phyloP scores from a whole-genome alignment of 2,329 filamentous ascomycete genomes.

The Aspergillus pseudoglaucus region DNA sequence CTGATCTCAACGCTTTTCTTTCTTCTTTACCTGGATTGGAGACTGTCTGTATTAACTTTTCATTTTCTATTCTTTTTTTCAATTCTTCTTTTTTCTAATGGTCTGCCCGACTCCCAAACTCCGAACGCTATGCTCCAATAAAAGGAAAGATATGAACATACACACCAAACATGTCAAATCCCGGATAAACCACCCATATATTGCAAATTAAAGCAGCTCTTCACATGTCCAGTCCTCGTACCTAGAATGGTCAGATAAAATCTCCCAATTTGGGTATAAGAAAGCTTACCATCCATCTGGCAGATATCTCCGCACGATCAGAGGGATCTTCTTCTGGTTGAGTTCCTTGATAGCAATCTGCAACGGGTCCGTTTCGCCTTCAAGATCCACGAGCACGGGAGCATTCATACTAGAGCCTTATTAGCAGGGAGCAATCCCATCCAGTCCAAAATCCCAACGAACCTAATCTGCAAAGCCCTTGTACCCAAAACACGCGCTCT shows the following conservation, averaged over 20 bases:
- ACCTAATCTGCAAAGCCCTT: conserved; percentile 92
- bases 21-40: neutral
- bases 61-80: conserved; percentile 1
- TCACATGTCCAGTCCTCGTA: conserved; percentile 99
- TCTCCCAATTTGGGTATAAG: neutral
- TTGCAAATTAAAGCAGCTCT: conserved; percentile 60
- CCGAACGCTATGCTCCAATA: conserved; percentile 35
- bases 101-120: conserved; percentile 26
- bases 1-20: neutral
- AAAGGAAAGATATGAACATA: conserved; percentile 13
- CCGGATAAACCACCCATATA: conserved; percentile 5
- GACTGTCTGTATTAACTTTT: conserved; percentile 2
- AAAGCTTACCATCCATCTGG: conserved; percentile 87
- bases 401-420: conserved; percentile 73
- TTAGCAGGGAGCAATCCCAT: conserved; percentile 16
- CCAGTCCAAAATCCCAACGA: conserved; percentile 22
- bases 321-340: conserved; percentile 94
- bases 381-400: conserved; percentile 89
- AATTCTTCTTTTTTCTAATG: conserved; percentile 10
- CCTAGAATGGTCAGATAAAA: conserved; percentile 41
- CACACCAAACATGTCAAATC: conserved; percentile 16
- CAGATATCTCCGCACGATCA: conserved; percentile 91
- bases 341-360: conserved; percentile 98
- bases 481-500: conserved; percentile 88
- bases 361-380: conserved; percentile 94